phyloP scores from a whole-genome alignment of 208 protist species.

The Trichomonas tenax region DNA sequence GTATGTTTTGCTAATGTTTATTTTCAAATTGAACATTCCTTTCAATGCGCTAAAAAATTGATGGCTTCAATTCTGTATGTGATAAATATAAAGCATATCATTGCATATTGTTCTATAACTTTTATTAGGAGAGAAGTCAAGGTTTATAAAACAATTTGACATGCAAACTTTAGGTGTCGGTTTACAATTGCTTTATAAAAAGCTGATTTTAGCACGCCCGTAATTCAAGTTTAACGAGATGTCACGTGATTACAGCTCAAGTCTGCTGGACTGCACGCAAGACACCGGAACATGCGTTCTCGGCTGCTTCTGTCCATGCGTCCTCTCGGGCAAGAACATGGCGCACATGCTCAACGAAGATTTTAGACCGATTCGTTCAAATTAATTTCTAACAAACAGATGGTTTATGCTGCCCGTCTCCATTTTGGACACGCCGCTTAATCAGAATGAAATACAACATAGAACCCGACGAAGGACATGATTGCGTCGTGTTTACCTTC shows the following conservation, averaged over 20 bases:
- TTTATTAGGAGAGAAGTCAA: no score
- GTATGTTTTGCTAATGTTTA: no score
- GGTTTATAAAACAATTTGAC: no score
- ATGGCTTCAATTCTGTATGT: no score
- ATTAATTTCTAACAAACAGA: neutral
- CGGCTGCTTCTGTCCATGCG: neutral
- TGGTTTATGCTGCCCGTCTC: neutral
- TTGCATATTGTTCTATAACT: no score
- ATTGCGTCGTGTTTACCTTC: neutral
- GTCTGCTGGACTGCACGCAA: neutral
- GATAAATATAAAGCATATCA: no score
- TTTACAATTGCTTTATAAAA: no score
- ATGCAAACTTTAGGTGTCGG: no score
- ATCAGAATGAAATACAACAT: neutral
- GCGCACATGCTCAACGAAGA: neutral
- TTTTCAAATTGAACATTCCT: no score
- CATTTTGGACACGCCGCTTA: neutral
- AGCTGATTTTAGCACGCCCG: no score
- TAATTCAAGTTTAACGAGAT: no score
- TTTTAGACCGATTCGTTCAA: neutral
- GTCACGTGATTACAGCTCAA: neutral
- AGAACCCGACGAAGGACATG: neutral
- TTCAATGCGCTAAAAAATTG: no score
- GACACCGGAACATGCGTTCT: neutral
- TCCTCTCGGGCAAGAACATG: neutral